Conservation (phyloP, 306 rosid genomes). For the Begonia loranthoides region DNA sequence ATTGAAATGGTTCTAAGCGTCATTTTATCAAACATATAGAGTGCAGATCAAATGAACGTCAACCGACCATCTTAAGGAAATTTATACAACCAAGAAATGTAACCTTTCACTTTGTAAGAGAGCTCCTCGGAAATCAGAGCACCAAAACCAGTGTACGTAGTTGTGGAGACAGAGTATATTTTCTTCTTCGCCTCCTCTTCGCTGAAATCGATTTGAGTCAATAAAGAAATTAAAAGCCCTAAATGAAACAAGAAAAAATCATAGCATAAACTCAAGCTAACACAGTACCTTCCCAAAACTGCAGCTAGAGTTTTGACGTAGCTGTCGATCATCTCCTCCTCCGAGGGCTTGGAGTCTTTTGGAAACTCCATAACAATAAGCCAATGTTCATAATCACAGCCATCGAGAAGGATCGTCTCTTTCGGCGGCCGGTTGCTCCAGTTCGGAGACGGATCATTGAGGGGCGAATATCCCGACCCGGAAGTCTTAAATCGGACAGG, state of each 20-base stretch:
- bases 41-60: background rate
- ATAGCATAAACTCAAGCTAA: background rate
- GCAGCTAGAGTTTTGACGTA: conserved; percentile 75
- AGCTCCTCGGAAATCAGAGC: conserved; percentile 85
- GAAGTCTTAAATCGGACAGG: conserved; percentile 38
- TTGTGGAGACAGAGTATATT: conserved; percentile 76
- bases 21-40: conserved; percentile 9
- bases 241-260: too few species aligned
- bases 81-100: background rate
- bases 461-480: conserved; percentile 67
- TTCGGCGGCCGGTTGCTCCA: conserved; percentile 92
- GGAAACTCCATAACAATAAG: conserved; percentile 77
- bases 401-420: conserved; percentile 81
- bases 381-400: conserved; percentile 97
- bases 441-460: conserved; percentile 69
- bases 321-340: conserved; percentile 58
- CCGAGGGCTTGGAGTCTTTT: conserved; percentile 51
- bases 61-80: background rate
- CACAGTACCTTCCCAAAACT: conserved; percentile 54
- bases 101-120: conserved; percentile 70
- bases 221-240: too few species aligned
- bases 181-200: conserved; percentile 87
- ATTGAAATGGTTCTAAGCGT: background rate
- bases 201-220: conserved; percentile 16
- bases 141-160: conserved; percentile 71